phyloP scores from a whole-genome alignment of 1,284 basidiomycete species.

The Phlebopus sp. region DNA sequence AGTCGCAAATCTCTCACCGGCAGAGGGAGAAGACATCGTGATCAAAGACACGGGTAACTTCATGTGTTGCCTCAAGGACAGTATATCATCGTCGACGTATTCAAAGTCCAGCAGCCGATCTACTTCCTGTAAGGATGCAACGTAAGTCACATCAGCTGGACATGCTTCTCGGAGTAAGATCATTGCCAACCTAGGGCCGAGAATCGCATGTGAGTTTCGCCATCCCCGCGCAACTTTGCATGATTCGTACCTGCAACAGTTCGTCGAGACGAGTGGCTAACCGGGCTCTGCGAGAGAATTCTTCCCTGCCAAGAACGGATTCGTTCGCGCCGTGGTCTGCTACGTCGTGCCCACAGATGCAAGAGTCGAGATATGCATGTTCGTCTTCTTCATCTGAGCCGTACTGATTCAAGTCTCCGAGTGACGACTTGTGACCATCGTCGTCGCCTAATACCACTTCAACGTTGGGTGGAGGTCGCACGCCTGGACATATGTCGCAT shows the following conservation, averaged over 20 bases:
- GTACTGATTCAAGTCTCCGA: slow-evolving; percentile 56
- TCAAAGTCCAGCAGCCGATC: slow-evolving; percentile 76
- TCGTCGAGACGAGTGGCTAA: slow-evolving; percentile 85
- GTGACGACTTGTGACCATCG: slow-evolving; percentile 42
- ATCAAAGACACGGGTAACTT: slow-evolving; percentile 46
- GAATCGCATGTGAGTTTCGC: slow-evolving; percentile 14
- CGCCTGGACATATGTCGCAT: slow-evolving; percentile 60
- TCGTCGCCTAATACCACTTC: slow-evolving; percentile 56
- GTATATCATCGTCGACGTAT: slow-evolving; percentile 67
- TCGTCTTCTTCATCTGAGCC: slow-evolving; percentile 63
- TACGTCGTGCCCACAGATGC: slow-evolving; percentile 75
- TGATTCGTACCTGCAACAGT: slow-evolving; percentile 66
- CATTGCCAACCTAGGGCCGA: slow-evolving; percentile 24
- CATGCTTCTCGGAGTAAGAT: slow-evolving; percentile 10
- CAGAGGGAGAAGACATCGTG: slow-evolving; percentile 36
- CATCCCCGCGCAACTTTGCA: background rate
- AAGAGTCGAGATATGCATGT: slow-evolving; percentile 59
- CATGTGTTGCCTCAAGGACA: slow-evolving; percentile 74
- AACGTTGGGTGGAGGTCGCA: slow-evolving; percentile 62
- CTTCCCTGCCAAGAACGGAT: slow-evolving; percentile 49
- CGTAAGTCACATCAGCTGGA: slow-evolving; percentile 14
- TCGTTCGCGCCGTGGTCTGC: slow-evolving; percentile 69
- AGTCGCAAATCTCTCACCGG: slow-evolving; percentile 32
- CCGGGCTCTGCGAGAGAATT: slow-evolving; percentile 68
- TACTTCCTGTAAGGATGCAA: slow-evolving; percentile 53